A percentile compares a stretch with the other conserved stretches of the same genome.
phyloP scores from a whole-genome alignment of 2,329 filamentous ascomycete genomes.

The Plenodomus biglobosus region DNA sequence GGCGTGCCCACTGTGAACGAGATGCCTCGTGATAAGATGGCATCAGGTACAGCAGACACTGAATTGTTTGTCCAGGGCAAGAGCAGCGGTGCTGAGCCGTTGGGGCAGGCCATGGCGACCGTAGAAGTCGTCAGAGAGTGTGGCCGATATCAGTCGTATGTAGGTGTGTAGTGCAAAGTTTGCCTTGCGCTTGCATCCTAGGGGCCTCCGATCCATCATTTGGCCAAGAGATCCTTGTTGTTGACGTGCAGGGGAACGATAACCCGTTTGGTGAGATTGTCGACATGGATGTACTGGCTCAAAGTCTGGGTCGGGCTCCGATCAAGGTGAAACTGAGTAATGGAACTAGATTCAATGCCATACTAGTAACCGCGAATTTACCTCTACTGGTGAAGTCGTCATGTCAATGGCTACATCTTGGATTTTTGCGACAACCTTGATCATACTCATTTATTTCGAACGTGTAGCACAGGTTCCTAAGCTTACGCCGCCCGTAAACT shows the following conservation, averaged over 20 bases:
- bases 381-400: background rate
- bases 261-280: background rate
- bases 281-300: background rate
- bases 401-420: too few relatives aligned
- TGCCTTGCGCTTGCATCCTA: background rate
- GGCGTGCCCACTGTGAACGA: slow-evolving; percentile 19
- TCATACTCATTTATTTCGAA: background rate
- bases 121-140: background rate
- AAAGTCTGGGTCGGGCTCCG: slow-evolving; percentile 1
- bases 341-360: background rate
- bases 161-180: background rate
- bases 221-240: background rate
- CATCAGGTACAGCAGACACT: slow-evolving; percentile 11
- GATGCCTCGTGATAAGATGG: slow-evolving; percentile 17
- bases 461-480: too few relatives aligned
- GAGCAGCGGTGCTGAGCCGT: slow-evolving; percentile 19
- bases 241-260: background rate
- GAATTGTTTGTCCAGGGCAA: slow-evolving; percentile 21
- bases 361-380: too few relatives aligned
- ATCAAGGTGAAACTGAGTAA: background rate
- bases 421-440: too few relatives aligned
- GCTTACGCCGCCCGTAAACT: too few relatives aligned
- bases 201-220: background rate
- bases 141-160: slow-evolving; percentile 1
- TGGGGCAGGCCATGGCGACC: slow-evolving; percentile 17